A percentile compares a stretch with the other conserved stretches of the same genome.
These are phyloP conservation scores for Boletus vermiculosoides DNA, from an alignment of 768 basidiomycete species.

Conservation along the genomic window DNA sequence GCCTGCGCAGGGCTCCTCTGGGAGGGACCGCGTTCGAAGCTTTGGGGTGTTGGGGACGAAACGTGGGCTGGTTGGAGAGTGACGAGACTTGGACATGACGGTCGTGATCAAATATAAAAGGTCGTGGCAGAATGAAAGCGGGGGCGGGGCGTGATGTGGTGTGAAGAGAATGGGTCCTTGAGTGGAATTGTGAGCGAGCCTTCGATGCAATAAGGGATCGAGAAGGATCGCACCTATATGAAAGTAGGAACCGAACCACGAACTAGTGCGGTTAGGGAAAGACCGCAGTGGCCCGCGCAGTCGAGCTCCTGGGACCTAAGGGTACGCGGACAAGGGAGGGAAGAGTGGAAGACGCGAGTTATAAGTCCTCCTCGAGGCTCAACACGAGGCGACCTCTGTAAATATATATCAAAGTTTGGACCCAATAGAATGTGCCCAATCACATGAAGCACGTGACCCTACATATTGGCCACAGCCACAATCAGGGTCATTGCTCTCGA, in stretches of 20 bases:
- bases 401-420: conserved; percentile 8
- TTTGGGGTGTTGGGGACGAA: conserved; percentile 26
- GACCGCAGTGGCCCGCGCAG: conserved; percentile 30
- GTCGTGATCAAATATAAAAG: conserved; percentile 25
- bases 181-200: neutral
- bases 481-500: neutral
- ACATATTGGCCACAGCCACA: neutral
- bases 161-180: conserved; percentile 3
- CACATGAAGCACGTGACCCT: conserved; percentile 22
- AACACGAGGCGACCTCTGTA: conserved; percentile 25
- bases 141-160: neutral
- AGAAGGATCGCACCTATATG: conserved; percentile 14
- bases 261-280: conserved; percentile 13
- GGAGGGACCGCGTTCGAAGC: conserved; percentile 17
- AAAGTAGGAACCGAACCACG: conserved; percentile 13
- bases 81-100: conserved; percentile 27
- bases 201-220: neutral
- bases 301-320: conserved; percentile 20
- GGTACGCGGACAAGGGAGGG: conserved; percentile 14
- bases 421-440: conserved; percentile 25
- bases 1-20: conserved; percentile 12
- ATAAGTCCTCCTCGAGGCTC: conserved; percentile 27
- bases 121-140: conserved; percentile 20
- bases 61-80: conserved; percentile 11
- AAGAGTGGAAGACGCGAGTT: conserved; percentile 4